Conservation (phyloP, 2,329 filamentous ascomycete genomes). For the Apiospora pterosperma region DNA sequence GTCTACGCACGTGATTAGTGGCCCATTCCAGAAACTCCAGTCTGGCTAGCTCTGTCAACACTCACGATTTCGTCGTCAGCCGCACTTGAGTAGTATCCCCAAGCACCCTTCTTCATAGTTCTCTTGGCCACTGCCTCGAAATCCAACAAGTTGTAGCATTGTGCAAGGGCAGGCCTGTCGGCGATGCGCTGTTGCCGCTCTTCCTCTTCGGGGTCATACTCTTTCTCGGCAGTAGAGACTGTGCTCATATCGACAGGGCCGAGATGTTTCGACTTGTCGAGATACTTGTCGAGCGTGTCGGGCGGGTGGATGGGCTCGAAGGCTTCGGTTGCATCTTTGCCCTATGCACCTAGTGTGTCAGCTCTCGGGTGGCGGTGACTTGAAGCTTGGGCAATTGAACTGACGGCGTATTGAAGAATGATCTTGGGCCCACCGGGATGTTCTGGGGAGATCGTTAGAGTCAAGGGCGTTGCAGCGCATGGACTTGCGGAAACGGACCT, state of each 20-base stretch:
- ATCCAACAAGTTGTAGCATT: constrained; percentile 92
- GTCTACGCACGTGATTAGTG: constrained; percentile 51
- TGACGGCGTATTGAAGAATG: constrained; percentile 86
- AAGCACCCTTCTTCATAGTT: constrained; percentile 94
- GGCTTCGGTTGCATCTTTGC: constrained; percentile 89
- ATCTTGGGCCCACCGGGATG: constrained; percentile 89
- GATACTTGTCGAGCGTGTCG: constrained; percentile 82
- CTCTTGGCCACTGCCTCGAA: constrained; percentile 89
- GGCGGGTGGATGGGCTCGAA: constrained; percentile 87
- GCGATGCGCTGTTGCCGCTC: constrained; percentile 71
- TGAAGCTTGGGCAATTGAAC: constrained; percentile 15
- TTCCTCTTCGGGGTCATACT: constrained; percentile 64
- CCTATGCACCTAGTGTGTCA: constrained; percentile 37
- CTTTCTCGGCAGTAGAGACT: constrained; percentile 64
- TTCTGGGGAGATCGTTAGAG: constrained; percentile 43
- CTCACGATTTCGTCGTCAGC: constrained; percentile 83
- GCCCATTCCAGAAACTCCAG: not conserved
- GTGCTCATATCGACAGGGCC: constrained; percentile 87
- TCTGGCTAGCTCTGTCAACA: constrained; percentile 7
- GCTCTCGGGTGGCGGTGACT: not conserved
- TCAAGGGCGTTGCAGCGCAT: not conserved
- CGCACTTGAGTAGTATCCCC: constrained; percentile 96
- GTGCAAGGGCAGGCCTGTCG: constrained; percentile 74
- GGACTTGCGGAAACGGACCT: constrained; percentile 33
- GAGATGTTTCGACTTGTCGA: constrained; percentile 80